Evolutionary conservation across 805 yeast species (phyloP), one percentile per base, ranked within the genome.

Genomic region (Hanseniaspora lindneri): DNA sequence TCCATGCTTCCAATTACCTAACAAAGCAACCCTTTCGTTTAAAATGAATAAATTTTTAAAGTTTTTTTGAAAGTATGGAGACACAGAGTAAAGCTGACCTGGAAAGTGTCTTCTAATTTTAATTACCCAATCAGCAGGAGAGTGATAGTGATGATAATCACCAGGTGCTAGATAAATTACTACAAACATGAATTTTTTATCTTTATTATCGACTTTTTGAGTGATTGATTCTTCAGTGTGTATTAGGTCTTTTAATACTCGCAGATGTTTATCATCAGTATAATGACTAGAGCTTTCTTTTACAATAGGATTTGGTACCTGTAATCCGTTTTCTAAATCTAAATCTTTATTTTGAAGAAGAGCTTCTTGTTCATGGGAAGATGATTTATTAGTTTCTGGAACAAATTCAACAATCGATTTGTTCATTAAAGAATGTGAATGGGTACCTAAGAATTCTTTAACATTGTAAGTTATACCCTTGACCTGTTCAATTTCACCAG

Each of bases 81-180:
- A 94, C 13, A 92, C 99, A 10, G 95, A 83, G 65, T 80, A 92
- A 41, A 92, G 72, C 64, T 92, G 96, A 21, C 99, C 99, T 27
- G 88, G 83, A 61, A 89, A 92, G 66, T 92, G 96, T 54, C 97
- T 81, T 60, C 99, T 79, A 47, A 84, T 63, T 16, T 92, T 85
- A 41, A 94, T 79, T 19, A 92, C 96, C 99, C 99, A 92, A 61
- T 83, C 81, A 1, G 86, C 76, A 2, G 99, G 98, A 10, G 97
- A 85, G 63, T 92, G 99, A 67, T 81, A 92, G 53, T 94, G 80
- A 65, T 92, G 99, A 65, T 92, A 92, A 62, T 92, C 98, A 34
- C 99, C 99, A 0, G 99, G 99, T 0, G 97, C 96, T 47, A 92
- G 71, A 61, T 92, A 92, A 17, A 92, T 85, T 17, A 92, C 99